Evolutionary conservation across 768 basidiomycete species (phyloP), one percentile per base, ranked within the genome.

Genomic region (Xerocomus spinulosus): DNA sequence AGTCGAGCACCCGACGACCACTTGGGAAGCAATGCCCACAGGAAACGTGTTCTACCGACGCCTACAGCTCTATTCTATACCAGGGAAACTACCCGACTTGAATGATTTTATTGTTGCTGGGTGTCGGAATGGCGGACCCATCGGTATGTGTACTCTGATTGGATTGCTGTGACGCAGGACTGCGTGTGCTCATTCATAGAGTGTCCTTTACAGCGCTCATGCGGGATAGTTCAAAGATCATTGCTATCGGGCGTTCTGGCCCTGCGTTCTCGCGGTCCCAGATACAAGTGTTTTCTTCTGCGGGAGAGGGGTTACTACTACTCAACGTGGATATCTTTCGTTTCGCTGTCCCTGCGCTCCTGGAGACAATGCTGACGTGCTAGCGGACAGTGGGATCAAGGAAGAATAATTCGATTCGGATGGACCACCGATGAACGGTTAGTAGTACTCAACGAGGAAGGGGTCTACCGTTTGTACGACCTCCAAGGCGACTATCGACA

Each of bases 1-100:
- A 69, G 58, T 71, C 13, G 82, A 86, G 42, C 88, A 90, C 57
- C 87, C 90, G 2, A 89, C 88, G 3, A 67, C 81, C 25, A 78
- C 80, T 67, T 98, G 95, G 95, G 85, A 94, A 66, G 80, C 93
- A 35, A 90, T 96, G 84, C 80, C 85, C 64, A 81, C 87, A 60
- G 87, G 87, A 21, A 82, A 74, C 57, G 87, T 85, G 26, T 98
- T 96, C 72, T 97, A 97, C 62, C 73, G 85, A 61, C 77, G 86
- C 46, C 82, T 92, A 56, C 85, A 87, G 52, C 73, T 92, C 20
- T 98, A 97, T 63, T 80, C 85, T 1, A 81, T 91, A 46, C 74
- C 81, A 12, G 92, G 86, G 57, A 87, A 86, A 58, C 71, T 91
- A 5, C 84, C 85, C 3, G 80, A 88, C 64, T 70, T 98, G 24